These are phyloP conservation scores for Pyrenophora tritici-repentis DNA, from an alignment of 2,329 filamentous ascomycete species.

Conservation along the genomic window DNA sequence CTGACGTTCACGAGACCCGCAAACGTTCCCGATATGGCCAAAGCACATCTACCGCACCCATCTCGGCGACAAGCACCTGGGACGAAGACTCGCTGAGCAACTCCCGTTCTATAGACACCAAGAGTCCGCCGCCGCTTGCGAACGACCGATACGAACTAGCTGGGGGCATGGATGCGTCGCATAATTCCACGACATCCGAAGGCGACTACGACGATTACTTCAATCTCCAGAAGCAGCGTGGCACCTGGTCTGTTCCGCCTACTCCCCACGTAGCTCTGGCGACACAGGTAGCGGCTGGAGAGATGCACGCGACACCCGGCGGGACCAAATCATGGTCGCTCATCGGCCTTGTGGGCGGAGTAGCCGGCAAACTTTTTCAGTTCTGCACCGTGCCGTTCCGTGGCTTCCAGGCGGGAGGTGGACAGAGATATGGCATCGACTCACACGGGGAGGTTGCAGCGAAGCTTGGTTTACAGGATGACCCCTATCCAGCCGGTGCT, in stretches of 20 bases:
- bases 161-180: slow-evolving; percentile 55
- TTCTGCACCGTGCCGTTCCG: slow-evolving; percentile 78
- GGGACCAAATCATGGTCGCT: slow-evolving; percentile 46
- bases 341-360: slow-evolving; percentile 66
- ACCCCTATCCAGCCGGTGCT: slow-evolving; percentile 22
- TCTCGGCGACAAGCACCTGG: slow-evolving; percentile 26
- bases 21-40: slow-evolving; percentile 34
- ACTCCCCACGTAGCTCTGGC: slow-evolving; percentile 27
- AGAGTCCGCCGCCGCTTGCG: slow-evolving; percentile 53
- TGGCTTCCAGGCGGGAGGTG: slow-evolving; percentile 86
- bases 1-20: slow-evolving; percentile 37
- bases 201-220: slow-evolving; percentile 52
- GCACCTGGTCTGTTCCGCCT: slow-evolving; percentile 42
- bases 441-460: slow-evolving; percentile 32
- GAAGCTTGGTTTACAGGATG: slow-evolving; percentile 31
- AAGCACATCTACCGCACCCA: slow-evolving; percentile 15
- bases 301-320: slow-evolving; percentile 24
- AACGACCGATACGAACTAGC: slow-evolving; percentile 58
- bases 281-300: slow-evolving; percentile 16
- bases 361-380: slow-evolving; percentile 79
- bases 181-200: slow-evolving; percentile 43
- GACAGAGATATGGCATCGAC: slow-evolving; percentile 69
- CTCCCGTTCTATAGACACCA: slow-evolving; percentile 32
- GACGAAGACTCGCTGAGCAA: slow-evolving; percentile 18
- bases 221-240: slow-evolving; percentile 44